Evolutionary conservation across 352 stramenopile species (phyloP).

Genomic region (Thalassiosira oceanica): DNA sequence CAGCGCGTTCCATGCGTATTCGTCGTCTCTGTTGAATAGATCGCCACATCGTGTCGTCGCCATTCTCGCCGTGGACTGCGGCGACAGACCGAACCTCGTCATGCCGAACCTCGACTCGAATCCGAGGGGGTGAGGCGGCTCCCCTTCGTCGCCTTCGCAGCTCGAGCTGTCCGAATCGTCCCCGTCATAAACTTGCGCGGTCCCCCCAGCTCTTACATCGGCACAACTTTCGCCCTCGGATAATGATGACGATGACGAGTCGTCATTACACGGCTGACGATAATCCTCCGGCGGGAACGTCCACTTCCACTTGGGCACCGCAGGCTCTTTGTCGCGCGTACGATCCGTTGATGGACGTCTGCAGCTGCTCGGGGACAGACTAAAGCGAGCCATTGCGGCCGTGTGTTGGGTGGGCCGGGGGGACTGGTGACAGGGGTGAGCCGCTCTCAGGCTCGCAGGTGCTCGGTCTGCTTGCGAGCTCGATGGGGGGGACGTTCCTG

Average conservation of each 20-base stretch:
- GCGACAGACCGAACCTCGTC: conserved; percentile 27
- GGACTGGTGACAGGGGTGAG: too few species aligned
- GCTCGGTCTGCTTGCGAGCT: too few species aligned
- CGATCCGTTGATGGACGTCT: not conserved
- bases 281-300: conserved; percentile 32
- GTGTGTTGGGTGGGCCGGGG: too few species aligned
- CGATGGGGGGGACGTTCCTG: too few species aligned
- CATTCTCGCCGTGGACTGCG: conserved; percentile 1
- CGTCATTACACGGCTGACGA: too few species aligned
- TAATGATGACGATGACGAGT: not conserved
- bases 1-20: conserved; percentile 35
- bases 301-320: conserved; percentile 24
- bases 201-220: not conserved
- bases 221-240: not conserved
- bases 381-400: conserved; percentile 42
- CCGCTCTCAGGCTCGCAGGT: too few species aligned
- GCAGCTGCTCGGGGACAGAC: conserved; percentile 23
- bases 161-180: not conserved
- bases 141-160: conserved; percentile 9
- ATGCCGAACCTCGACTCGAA: conserved; percentile 35
- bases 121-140: conserved; percentile 62
- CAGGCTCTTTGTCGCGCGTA: not conserved
- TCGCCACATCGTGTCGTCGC: conserved; percentile 11
- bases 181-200: not conserved
- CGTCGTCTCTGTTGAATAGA: conserved; percentile 21